Conservation (phyloP, 2,329 filamentous ascomycete genomes). For the Cordyceps militaris region DNA sequence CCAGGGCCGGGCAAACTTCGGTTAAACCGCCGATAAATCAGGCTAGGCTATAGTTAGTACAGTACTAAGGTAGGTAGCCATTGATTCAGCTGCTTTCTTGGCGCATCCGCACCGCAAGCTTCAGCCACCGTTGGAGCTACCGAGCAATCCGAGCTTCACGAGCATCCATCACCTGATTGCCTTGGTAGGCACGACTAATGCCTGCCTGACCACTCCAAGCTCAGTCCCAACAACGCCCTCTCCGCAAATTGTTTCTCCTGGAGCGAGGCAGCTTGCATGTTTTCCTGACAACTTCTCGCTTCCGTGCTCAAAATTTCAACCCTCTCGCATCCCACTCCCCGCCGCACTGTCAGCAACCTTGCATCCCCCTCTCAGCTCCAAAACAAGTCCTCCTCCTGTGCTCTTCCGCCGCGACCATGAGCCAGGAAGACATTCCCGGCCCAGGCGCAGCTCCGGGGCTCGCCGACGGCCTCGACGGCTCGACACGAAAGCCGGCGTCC, state of each 20-base stretch:
- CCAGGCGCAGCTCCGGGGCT: background rate
- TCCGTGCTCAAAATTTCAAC: background rate
- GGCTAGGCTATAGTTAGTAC: too few relatives aligned
- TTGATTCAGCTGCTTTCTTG: background rate
- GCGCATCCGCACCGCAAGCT: background rate
- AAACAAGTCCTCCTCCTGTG: background rate
- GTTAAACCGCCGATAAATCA: too few relatives aligned
- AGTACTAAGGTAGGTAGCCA: too few relatives aligned
- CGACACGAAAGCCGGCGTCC: background rate
- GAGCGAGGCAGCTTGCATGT: too few relatives aligned
- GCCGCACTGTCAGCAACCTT: background rate
- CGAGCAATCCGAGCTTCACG: background rate
- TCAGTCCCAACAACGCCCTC: background rate
- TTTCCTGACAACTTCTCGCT: background rate
- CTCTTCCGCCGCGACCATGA: background rate
- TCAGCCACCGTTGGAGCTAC: conserved; percentile 3
- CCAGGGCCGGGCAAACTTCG: too few relatives aligned
- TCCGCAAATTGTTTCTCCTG: background rate
- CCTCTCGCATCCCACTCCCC: background rate
- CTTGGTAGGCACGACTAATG: background rate
- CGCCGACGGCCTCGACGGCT: background rate
- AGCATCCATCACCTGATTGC: conserved; percentile 4
- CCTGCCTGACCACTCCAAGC: conserved; percentile 7
- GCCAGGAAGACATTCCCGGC: background rate
- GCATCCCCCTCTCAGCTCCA: background rate